Base-by-base conservation (phyloP, 495 filamentous ascomycete genomes). In the Xylaria intraflava region DNA sequence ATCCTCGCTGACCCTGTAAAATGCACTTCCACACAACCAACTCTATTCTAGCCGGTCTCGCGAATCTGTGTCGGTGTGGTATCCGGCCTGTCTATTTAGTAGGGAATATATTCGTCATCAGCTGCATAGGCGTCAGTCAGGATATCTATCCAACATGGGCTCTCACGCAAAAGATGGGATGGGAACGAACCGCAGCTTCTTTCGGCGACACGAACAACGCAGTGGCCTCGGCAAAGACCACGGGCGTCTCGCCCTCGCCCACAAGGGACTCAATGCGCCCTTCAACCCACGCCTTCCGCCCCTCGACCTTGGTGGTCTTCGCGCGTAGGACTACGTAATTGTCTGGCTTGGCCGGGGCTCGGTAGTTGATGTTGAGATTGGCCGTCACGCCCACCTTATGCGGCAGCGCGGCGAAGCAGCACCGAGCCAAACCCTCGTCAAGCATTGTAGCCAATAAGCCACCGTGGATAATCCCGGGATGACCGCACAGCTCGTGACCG, bases 201-300 rank as follows among this genome's bases (percentile, higher is more conserved):
- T 81, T 90, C 5, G 93, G 93, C 69, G 95, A 90, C 56, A 98
- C 79, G 65, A 95, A 97, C 55, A 98, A 70, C 2, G 87, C 90
- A 64, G 85, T 86, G 12, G 87, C 89, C 70, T 90, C 86, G 24
- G 82, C 86, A 41, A 93, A 69, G 22, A 90, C 78, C 10, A 78
- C 63, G 9, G 86, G 83, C 35, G 78, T 78, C 62, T 83, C 72
- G 16, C 79, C 81, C 35, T 78, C 78, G 40, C 43, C 50, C 0
- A 82, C 81, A 11, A 96, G 75, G 20, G 89, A 86, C 78, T 96
- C 92, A 60, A 98, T 87, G 57, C 82, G 81, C 19, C 89, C 94
- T 70, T 90, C 85, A 6, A 96, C 91, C 92, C 92, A 98, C 19
- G 91, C 93, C 69, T 98, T 98, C 55, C 93, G 78, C 6, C 93